Percentiles rank a stretch among this genome's conserved stretches.
Conservation (phyloP, 768 basidiomycete species). For the Lactifluus hygrophoroides region DNA sequence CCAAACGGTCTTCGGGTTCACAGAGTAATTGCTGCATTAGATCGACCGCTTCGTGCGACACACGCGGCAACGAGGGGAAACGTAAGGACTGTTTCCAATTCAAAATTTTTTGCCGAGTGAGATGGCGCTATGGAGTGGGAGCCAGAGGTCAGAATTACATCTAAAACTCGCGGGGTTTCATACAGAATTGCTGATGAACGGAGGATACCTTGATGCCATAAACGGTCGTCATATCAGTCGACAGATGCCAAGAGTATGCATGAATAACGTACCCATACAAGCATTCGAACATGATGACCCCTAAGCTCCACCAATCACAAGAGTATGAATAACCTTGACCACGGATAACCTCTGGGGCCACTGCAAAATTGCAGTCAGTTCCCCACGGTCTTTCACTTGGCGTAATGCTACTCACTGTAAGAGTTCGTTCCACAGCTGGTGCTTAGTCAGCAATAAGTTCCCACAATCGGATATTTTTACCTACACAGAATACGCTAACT, state of each 20-base stretch:
- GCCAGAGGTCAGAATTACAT: conserved; percentile 12
- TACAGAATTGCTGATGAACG: conserved; percentile 92
- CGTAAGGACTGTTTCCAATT: conserved; percentile 88
- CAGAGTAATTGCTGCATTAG: conserved; percentile 86
- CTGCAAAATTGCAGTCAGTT: conserved; percentile 31
- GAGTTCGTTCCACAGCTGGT: conserved; percentile 77
- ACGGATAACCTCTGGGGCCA: conserved; percentile 87
- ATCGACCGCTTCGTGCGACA: conserved; percentile 81
- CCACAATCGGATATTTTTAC: conserved; percentile 26
- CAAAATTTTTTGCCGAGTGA: conserved; percentile 94
- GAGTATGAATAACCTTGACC: conserved; percentile 90
- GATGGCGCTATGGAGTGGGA: conserved; percentile 55
- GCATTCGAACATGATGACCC: conserved; percentile 95
- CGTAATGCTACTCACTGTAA: conserved; percentile 52
- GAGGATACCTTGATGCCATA: conserved; percentile 61
- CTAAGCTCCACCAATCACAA: conserved; percentile 98
- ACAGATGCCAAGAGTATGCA: conserved; percentile 11
- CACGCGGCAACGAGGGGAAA: conserved; percentile 76
- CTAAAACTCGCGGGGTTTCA: conserved; percentile 2
- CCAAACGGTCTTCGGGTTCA: conserved; percentile 91
- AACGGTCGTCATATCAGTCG: conserved; percentile 4
- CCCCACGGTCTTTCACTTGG: neutral
- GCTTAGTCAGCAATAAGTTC: conserved; percentile 24
- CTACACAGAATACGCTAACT: conserved; percentile 88
- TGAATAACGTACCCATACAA: conserved; percentile 67